Conservation (phyloP, 768 basidiomycete genomes). For the Phanerochaete sordida region DNA sequence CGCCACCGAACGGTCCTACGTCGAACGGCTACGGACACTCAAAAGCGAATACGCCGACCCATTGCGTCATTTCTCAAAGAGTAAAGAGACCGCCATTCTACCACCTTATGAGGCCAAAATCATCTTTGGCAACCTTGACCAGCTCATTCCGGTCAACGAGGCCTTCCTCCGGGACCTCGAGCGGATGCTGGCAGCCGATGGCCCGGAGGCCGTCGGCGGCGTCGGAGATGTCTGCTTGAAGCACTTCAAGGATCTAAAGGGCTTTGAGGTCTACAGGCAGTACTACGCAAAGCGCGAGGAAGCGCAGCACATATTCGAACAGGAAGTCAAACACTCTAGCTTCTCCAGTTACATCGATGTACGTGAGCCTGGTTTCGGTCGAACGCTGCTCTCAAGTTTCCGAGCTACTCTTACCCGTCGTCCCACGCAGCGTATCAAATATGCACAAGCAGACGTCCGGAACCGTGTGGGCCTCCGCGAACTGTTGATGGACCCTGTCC, state of each 20-base stretch:
- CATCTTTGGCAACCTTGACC: constrained; percentile 92
- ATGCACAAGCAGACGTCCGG: constrained; percentile 58
- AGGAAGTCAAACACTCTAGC: constrained; percentile 74
- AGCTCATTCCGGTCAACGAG: constrained; percentile 84
- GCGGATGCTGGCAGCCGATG: constrained; percentile 65
- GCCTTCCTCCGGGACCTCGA: constrained; percentile 83
- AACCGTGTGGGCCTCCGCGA: constrained; percentile 89
- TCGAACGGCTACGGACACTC: constrained; percentile 75
- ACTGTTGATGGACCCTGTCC: constrained; percentile 94
- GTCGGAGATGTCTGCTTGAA: constrained; percentile 83
- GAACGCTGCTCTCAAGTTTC: not conserved
- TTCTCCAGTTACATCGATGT: constrained; percentile 90
- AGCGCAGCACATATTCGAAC: constrained; percentile 83
- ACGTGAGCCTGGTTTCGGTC: constrained; percentile 26
- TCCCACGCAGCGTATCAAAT: constrained; percentile 72
- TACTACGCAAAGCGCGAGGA: constrained; percentile 94
- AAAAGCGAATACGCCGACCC: constrained; percentile 91
- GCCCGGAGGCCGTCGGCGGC: constrained; percentile 50
- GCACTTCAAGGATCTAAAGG: constrained; percentile 80
- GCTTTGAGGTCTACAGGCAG: constrained; percentile 88
- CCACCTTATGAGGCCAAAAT: constrained; percentile 89
- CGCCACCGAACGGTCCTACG: constrained; percentile 85
- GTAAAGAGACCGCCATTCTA: constrained; percentile 83
- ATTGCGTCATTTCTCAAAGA: constrained; percentile 78
- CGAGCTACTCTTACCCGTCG: not conserved